Evolutionary conservation across 805 yeast species (phyloP), one percentile per base, ranked within the genome.

Genomic region (Candida sithepensis): DNA sequence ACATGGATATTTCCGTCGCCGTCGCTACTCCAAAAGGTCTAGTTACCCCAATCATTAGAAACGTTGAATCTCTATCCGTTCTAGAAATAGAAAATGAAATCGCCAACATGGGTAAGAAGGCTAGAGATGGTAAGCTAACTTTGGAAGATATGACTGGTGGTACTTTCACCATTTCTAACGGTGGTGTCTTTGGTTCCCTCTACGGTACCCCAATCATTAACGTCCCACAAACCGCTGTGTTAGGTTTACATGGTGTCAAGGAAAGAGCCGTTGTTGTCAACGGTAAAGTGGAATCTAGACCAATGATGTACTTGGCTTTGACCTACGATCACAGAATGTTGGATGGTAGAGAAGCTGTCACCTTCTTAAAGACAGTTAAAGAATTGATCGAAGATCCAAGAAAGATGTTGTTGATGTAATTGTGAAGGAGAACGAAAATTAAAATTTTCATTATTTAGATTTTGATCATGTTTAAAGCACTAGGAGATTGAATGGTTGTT

Each of bases 141-240:
- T 73, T 94, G 56, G 99, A 94, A 77, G 99, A 94, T 71, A 92
- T 94, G 98, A 81, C 97, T 52, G 99, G 99, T 70, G 99, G 99
- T 71, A 91, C 98, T 51, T 91, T 94, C 79, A 94, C 99, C 64
- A 94, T 94, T 63, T 94, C 98, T 47, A 94, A 94, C 75, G 99
- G 99, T 69, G 99, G 99, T 71, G 97, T 94, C 49, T 94, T 94
- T 64, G 99, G 99, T 55, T 94, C 98, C 22, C 77, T 94, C 58
- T 89, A 86, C 70, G 99, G 99, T 69, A 94, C 99, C 45, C 99
- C 99, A 64, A 94, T 94, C 72, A 92, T 94, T 69, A 94, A 94
- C 81, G 73, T 87, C 81, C 99, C 99, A 46, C 99, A 94, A 76
- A 90, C 96, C 50, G 97, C 98, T 40, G 99, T 94, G 21, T 79